Percentiles rank a stretch among this genome's conserved stretches.
Evolutionary conservation across 2,329 filamentous ascomycete genomes (phyloP).

Genomic region (Fonsecaea pugnacius): DNA sequence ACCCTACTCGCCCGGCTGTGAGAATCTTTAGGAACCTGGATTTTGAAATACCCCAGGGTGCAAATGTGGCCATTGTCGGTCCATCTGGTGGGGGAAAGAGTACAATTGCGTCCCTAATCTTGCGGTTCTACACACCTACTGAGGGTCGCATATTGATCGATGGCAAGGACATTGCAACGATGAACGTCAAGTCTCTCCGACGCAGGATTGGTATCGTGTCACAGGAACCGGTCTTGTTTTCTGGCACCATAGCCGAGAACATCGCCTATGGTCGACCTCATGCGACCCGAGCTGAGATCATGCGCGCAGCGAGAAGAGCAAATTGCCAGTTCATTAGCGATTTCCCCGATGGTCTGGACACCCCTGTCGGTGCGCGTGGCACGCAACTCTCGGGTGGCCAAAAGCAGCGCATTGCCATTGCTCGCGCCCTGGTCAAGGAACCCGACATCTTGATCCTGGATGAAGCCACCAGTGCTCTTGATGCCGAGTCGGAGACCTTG

Average conservation of each 20-base stretch:
- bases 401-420: conserved; percentile 97
- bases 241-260: conserved; percentile 75
- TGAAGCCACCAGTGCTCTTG: conserved; percentile 92
- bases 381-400: conserved; percentile 94
- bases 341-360: conserved; percentile 94
- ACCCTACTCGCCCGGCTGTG: conserved; percentile 90
- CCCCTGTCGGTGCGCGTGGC: conserved; percentile 86
- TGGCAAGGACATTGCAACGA: conserved; percentile 76
- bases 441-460: conserved; percentile 97
- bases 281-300: conserved; percentile 78
- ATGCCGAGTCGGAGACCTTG: conserved; percentile 94
- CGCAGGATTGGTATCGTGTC: conserved; percentile 93
- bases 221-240: conserved; percentile 93
- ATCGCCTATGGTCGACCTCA: conserved; percentile 87
- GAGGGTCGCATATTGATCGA: conserved; percentile 79
- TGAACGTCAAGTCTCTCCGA: conserved; percentile 93
- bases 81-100: conserved; percentile 96
- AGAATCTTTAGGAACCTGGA: conserved; percentile 85
- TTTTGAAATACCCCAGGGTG: conserved; percentile 90
- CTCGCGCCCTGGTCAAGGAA: conserved; percentile 88
- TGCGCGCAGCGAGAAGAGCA: conserved; percentile 83
- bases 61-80: conserved; percentile 94
- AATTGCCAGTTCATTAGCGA: conserved; percentile 98
- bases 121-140: conserved; percentile 88
- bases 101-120: conserved; percentile 86